Base-by-base conservation (phyloP, 1,284 basidiomycete species). In the Earliella scabrosa region DNA sequence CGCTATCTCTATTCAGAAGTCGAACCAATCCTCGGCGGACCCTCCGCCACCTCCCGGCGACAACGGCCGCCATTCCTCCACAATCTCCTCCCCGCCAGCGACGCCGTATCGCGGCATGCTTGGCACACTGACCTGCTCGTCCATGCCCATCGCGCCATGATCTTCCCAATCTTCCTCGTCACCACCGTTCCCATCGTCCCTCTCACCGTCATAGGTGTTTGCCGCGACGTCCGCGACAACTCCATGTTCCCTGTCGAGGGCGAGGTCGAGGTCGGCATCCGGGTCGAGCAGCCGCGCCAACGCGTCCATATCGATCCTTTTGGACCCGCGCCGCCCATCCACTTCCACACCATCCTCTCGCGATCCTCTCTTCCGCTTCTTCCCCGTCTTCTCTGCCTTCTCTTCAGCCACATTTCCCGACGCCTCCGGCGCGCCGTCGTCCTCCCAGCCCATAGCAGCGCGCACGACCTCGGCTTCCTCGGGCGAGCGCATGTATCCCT, bases 51-150 rank as follows among this genome's bases (percentile, higher is more conserved):
- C 66, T 11, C 66, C 73, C 27, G 75, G 73, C 23, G 73, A 74
- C 58, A 68, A 46, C 23, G 73, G 68, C 49, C 75, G 62, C 75
- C 76, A 76, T 61, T 76, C 77, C 51, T 69, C 69, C 44, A 75
- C 61, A 38, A 71, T 56, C 56, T 74, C 74, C 24, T 65, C 68
- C 8, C 40, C 24, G 31, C 23, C 29, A 16, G 36, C 43, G 20
- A 29, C 48, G 16, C 23, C 24, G 18, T 7, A 27, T 11, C 23
- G 36, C 14, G n/a, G n/a, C n/a, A n/a, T 31, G 32, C 23, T 23
- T 16, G 27, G 13, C 20, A 14, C n/a, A n/a, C n/a, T n/a, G n/a
- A n/a, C n/a, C n/a, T n/a, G n/a, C n/a, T n/a, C n/a, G n/a, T n/a
- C n/a, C n/a, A n/a, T n/a, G n/a, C n/a, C n/a, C n/a, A n/a, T n/a